A percentile compares a stretch with the other conserved stretches of the same genome.
Conservation (phyloP, 192 early-diverging fungal species). For the Dispira simplex region DNA sequence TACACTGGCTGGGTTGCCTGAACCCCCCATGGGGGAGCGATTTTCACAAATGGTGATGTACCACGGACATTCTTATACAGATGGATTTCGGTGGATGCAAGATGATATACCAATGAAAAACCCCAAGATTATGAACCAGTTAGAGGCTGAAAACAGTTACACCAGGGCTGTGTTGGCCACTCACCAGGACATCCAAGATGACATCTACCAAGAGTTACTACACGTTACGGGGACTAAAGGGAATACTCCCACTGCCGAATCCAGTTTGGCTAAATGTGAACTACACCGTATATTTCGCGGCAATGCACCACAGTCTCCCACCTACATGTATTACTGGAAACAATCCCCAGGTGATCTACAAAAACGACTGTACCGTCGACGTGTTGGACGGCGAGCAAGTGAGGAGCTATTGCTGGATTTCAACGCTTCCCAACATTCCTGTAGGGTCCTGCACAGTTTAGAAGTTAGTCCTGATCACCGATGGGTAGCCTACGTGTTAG, state of each 20-base stretch:
- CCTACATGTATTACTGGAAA: constrained; percentile 10
- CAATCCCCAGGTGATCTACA: background rate
- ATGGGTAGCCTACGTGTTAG: constrained; percentile 8
- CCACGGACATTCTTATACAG: constrained; percentile 3
- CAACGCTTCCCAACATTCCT: background rate
- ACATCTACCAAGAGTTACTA: constrained; percentile 1
- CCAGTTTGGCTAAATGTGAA: background rate
- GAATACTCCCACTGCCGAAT: background rate
- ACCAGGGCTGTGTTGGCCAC: background rate
- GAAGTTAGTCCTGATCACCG: constrained; percentile 10
- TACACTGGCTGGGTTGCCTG: background rate
- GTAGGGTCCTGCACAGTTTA: background rate
- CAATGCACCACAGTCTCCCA: background rate
- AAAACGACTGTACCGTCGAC: background rate
- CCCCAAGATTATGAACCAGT: background rate
- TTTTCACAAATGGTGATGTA: background rate
- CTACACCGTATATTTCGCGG: background rate
- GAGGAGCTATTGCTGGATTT: constrained; percentile 5
- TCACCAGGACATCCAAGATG: background rate
- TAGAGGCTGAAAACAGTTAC: constrained; percentile 6
- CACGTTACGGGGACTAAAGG: background rate
- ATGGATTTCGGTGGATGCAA: constrained; percentile 4
- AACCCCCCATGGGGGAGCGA: constrained; percentile 3
- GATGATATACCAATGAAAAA: background rate
- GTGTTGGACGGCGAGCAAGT: background rate